phyloP scores from a whole-genome alignment of 108 stramenopile species.

The Cyclotella sp. region DNA sequence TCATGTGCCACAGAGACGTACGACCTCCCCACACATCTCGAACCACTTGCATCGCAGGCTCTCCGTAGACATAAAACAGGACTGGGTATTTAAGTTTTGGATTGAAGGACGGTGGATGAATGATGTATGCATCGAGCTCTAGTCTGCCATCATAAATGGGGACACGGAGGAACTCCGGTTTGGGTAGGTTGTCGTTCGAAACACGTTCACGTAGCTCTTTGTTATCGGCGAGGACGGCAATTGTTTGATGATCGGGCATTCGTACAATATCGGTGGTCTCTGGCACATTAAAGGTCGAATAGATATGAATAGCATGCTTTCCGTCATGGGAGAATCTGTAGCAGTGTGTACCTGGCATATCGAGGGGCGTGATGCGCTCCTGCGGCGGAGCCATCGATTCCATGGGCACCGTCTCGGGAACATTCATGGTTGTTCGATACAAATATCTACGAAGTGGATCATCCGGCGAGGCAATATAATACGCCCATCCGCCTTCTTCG shows the following conservation, averaged over 20 bases:
- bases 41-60: conserved; percentile 53
- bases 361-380: conserved; percentile 42
- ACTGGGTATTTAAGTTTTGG: conserved; percentile 48
- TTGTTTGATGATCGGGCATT: conserved; percentile 43
- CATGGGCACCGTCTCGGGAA: conserved; percentile 2
- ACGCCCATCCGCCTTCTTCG: conserved; percentile 48
- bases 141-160: conserved; percentile 34
- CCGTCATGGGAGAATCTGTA: conserved; percentile 50
- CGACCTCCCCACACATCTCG: conserved; percentile 54
- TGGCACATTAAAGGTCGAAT: conserved; percentile 41
- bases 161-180: conserved; percentile 50
- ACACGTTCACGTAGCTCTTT: conserved; percentile 43
- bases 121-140: conserved; percentile 51
- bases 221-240: conserved; percentile 46
- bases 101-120: conserved; percentile 43
- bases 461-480: conserved; percentile 51
- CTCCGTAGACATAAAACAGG: conserved; percentile 49
- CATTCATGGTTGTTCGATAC: conserved; percentile 48
- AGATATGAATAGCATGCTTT: conserved; percentile 47
- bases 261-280: conserved; percentile 47
- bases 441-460: conserved; percentile 50
- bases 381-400: conserved; percentile 28
- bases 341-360: conserved; percentile 49
- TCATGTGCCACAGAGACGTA: conserved; percentile 52
- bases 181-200: conserved; percentile 33